Conservation (phyloP, 805 yeast species). For the Metschnikowia colocasiae region DNA sequence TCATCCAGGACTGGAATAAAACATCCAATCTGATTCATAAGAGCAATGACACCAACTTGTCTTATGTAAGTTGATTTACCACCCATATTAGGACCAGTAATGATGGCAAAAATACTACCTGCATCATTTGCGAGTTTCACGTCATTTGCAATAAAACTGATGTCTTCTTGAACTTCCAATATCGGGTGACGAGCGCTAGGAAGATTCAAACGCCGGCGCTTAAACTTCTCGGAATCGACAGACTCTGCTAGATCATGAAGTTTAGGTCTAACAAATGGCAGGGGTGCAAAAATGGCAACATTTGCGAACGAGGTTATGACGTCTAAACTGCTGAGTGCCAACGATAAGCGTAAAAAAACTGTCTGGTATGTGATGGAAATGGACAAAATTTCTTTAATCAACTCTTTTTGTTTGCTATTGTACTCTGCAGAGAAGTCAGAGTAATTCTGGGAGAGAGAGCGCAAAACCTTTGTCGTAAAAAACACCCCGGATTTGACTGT, state of each 20-base stretch:
- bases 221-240: slow-evolving; percentile 20
- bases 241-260: slow-evolving; percentile 51
- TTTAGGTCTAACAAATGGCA: slow-evolving; percentile 72
- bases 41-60: slow-evolving; percentile 80
- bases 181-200: slow-evolving; percentile 92
- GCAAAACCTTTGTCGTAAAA: slow-evolving; percentile 72
- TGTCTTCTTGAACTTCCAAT: slow-evolving; percentile 85
- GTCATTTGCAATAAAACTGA: slow-evolving; percentile 89
- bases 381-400: slow-evolving; percentile 77
- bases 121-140: slow-evolving; percentile 51
- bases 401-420: slow-evolving; percentile 66
- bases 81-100: slow-evolving; percentile 98
- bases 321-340: slow-evolving; percentile 69
- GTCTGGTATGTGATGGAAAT: slow-evolving; percentile 81
- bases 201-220: slow-evolving; percentile 49
- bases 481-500: slow-evolving; percentile 95
- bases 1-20: slow-evolving; percentile 70
- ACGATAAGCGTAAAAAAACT: slow-evolving; percentile 65
- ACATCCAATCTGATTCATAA: slow-evolving; percentile 87
- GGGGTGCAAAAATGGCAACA: slow-evolving; percentile 72
- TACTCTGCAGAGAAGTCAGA: slow-evolving; percentile 61
- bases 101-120: slow-evolving; percentile 66
- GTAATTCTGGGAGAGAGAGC: slow-evolving; percentile 57
- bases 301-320: slow-evolving; percentile 85
- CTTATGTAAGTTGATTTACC: slow-evolving; percentile 93